These are phyloP conservation scores for Alternaria arborescens DNA, from an alignment of 2,329 filamentous ascomycete genomes.

Conservation along the genomic window DNA sequence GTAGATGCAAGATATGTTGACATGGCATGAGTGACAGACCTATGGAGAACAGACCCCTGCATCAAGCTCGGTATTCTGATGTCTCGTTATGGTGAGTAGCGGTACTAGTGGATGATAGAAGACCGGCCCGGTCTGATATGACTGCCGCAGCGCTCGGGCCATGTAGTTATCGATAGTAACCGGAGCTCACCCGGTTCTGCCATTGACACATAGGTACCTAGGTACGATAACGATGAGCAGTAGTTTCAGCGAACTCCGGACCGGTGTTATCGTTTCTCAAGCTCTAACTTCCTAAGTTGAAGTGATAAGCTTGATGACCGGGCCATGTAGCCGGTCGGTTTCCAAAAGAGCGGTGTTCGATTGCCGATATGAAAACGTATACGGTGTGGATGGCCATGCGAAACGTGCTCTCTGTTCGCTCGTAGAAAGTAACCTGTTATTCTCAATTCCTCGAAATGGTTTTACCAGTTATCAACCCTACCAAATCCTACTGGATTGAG, in stretches of 20 bases:
- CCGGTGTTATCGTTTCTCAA: constrained; percentile 1
- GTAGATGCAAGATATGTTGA: background rate
- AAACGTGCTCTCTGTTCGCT: background rate
- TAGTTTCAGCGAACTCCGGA: background rate
- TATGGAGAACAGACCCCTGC: background rate
- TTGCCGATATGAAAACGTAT: background rate
- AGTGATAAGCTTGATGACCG: background rate
- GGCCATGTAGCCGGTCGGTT: constrained; percentile 1
- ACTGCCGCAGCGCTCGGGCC: constrained; percentile 1
- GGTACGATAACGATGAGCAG: constrained; percentile 2
- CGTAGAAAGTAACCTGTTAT: background rate
- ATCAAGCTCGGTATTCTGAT: background rate
- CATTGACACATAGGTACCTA: constrained; percentile 5
- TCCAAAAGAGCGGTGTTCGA: background rate
- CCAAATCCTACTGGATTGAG: constrained; percentile 25
- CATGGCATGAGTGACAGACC: background rate
- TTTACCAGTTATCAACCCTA: constrained; percentile 14
- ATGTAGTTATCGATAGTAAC: background rate
- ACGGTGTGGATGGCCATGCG: background rate
- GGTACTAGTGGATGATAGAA: background rate
- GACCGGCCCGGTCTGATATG: constrained; percentile 3
- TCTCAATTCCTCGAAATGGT: constrained; percentile 10
- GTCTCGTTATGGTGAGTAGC: background rate
- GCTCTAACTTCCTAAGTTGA: background rate
- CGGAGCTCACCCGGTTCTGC: constrained; percentile 8